phyloP scores from a whole-genome alignment of 1,284 basidiomycete genomes.

The Ganoderma leucocontextum region DNA sequence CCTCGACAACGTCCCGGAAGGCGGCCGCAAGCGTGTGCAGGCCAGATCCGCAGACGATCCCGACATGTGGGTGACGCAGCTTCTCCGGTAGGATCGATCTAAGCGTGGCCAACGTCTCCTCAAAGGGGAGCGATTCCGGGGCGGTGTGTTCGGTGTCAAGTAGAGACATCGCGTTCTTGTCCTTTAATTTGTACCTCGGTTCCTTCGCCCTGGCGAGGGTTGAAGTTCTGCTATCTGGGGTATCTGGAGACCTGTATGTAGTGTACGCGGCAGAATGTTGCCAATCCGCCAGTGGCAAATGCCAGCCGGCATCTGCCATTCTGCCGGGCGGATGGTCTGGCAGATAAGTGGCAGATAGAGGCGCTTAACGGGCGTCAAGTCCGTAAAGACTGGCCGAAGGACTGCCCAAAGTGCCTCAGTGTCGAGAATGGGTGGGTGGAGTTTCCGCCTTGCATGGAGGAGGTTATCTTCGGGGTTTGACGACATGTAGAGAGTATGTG shows the following conservation, averaged over 20 bases:
- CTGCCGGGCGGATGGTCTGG: too few species aligned
- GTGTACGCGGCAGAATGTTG: too few species aligned
- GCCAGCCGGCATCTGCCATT: too few species aligned
- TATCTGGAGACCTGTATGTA: not conserved
- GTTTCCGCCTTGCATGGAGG: too few species aligned
- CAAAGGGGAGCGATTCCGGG: constrained; percentile 40
- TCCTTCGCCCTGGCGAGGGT: not conserved
- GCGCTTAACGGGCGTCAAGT: too few species aligned
- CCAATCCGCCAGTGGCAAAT: too few species aligned
- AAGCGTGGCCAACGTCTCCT: constrained; percentile 49
- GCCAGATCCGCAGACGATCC: constrained; percentile 83
- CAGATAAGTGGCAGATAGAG: too few species aligned
- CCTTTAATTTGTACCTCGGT: not conserved
- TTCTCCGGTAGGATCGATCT: constrained; percentile 48
- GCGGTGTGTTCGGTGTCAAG: constrained; percentile 19
- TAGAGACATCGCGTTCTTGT: constrained; percentile 14
- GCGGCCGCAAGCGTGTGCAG: constrained; percentile 69
- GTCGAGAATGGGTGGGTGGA: too few species aligned
- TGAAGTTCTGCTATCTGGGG: not conserved
- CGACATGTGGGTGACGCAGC: constrained; percentile 67
- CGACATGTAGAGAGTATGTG: too few species aligned
- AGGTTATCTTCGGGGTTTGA: too few species aligned
- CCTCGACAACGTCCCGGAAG: constrained; percentile 59
- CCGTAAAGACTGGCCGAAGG: too few species aligned
- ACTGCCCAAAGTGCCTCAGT: too few species aligned